Evolutionary conservation across 1,284 basidiomycete species (phyloP).

Genomic region (Pyrrhoderma noxium): DNA sequence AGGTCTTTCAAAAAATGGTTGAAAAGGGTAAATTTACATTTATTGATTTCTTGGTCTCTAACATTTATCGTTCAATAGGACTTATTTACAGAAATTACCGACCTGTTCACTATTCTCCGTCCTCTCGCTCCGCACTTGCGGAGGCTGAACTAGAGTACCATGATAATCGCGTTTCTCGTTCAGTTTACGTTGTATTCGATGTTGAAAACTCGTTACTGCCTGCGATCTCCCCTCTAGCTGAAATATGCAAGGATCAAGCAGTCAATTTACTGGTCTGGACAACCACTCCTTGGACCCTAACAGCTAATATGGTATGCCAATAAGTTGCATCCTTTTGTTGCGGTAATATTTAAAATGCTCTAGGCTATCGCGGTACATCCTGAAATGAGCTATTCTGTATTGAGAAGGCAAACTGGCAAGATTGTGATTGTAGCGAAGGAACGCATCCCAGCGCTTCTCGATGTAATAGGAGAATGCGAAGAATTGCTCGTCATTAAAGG

Average conservation of each 20-base stretch:
- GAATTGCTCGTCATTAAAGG: conserved; percentile 47
- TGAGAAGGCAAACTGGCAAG: conserved; percentile 32
- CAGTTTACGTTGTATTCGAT: conserved; percentile 80
- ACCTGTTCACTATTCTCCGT: conserved; percentile 95
- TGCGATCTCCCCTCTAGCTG: not conserved
- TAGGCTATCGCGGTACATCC: conserved; percentile 84
- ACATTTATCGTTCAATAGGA: conserved; percentile 32
- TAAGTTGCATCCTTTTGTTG: conserved; percentile 1
- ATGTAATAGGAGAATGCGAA: conserved; percentile 46
- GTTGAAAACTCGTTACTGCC: conserved; percentile 30
- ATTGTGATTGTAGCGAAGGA: conserved; percentile 67
- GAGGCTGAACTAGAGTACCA: conserved; percentile 93
- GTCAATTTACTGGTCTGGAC: conserved; percentile 89
- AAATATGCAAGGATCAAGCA: conserved; percentile 15
- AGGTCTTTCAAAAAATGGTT: conserved; percentile 86
- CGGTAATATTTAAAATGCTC: not conserved
- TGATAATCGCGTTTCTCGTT: conserved; percentile 83
- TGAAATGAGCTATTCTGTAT: conserved; percentile 66
- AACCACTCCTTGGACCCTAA: conserved; percentile 96
- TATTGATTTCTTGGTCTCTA: not conserved
- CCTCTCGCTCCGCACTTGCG: conserved; percentile 88
- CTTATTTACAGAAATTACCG: conserved; percentile 83
- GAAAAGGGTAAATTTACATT: conserved; percentile 49
- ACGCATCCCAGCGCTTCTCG: conserved; percentile 41
- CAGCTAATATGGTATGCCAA: conserved; percentile 83